Percentiles rank a stretch among this genome's conserved stretches.
phyloP scores from a whole-genome alignment of 345 rosid species.

The Brassica incana region DNA sequence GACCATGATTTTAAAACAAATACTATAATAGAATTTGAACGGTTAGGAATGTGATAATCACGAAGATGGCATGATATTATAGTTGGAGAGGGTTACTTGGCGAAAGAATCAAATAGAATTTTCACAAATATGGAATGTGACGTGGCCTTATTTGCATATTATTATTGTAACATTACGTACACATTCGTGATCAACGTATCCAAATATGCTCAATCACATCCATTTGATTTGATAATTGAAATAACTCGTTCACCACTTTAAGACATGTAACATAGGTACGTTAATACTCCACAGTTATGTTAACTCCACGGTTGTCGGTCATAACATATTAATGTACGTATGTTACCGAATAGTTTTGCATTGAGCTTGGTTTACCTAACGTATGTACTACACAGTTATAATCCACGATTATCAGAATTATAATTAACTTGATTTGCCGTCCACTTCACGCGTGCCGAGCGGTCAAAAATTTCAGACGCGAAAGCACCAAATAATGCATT shows the following conservation, averaged over 20 bases:
- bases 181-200: neutral
- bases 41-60: constrained; percentile 22
- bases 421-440: constrained; percentile 49
- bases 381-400: neutral
- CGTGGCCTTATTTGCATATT: constrained; percentile 10
- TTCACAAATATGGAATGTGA: constrained; percentile 15
- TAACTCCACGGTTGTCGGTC: neutral
- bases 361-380: neutral
- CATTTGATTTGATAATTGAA: neutral
- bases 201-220: neutral
- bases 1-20: neutral
- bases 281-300: too few relatives aligned
- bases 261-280: too few relatives aligned
- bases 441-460: constrained; percentile 62
- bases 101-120: constrained; percentile 34
- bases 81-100: constrained; percentile 40
- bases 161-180: neutral
- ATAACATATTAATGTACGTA: neutral
- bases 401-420: neutral
- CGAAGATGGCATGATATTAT: constrained; percentile 44
- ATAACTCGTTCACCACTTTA: neutral
- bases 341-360: neutral
- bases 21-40: neutral
- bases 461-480: constrained; percentile 55
- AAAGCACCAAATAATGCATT: constrained; percentile 32